Evolutionary conservation across 1,284 basidiomycete species (phyloP), one percentile per base, ranked within the genome.

Genomic region (Apiotrichum montevideense): DNA sequence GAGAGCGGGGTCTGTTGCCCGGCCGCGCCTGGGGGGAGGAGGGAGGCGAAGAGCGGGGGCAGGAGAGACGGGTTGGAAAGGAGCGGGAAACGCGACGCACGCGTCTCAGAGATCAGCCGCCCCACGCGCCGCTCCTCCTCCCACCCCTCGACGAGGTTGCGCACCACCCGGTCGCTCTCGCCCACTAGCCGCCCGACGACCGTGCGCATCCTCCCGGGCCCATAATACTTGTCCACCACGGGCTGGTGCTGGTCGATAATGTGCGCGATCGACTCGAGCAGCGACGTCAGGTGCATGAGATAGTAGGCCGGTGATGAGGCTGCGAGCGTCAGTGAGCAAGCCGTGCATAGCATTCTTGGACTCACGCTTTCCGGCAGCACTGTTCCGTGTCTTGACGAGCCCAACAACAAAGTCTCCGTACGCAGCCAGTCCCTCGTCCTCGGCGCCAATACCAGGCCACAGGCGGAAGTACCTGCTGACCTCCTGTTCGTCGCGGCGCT

Each of bases 231-330:
- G 73, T 98, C 94, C 0, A 99, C 95, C 1, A 98, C 85, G 1
- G 93, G 90, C 68, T 96, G 93, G 72, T 99, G 96, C 70, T 97
- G 93, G 68, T 95, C 93, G 43, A 98, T 87, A 60, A 99, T 92
- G 79, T 90, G 85, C 1, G 95, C 96, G 45, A 98, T 87, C 54
- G 88, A 88, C 77, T 99, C 96, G 64, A 98, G 94, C 0, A 99
- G 81, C 1, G 87, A 86, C 0, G 93, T 97, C 52, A 97, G 78
- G 4, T 85, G 82, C 3, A 88, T 85, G 60, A 94, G 85, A 72
- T 91, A 95, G 76, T 93, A 94, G 29, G 91, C 77, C 0, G 92
- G 87, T 0, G 90, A 93, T 10, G 90, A 91, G 1, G 87, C 90
- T 94, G 72, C 32, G 29, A 45, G 46, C 53, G 35, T 33, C 14